phyloP scores from a whole-genome alignment of 805 yeast genomes.

The Blastobotrys peoriensis region DNA sequence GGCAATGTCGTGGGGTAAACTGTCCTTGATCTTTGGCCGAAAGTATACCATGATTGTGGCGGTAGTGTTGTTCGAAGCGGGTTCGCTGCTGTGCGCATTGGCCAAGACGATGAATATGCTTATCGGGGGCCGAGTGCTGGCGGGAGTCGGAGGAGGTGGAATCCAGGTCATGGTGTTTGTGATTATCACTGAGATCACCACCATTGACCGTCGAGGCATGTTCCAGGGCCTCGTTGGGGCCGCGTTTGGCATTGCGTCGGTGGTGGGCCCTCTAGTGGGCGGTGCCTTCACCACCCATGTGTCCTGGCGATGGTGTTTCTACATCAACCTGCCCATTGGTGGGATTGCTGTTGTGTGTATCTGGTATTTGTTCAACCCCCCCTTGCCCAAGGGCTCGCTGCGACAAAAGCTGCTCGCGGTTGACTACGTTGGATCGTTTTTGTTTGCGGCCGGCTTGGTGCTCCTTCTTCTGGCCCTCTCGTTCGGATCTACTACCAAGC shows the following conservation, averaged over 20 bases:
- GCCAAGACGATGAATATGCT: slow-evolving; percentile 52
- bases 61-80: slow-evolving; percentile 51
- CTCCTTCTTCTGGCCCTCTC: slow-evolving; percentile 11
- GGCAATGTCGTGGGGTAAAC: slow-evolving; percentile 54
- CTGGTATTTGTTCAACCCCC: slow-evolving; percentile 41
- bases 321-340: slow-evolving; percentile 61
- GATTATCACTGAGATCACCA: slow-evolving; percentile 51
- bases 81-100: slow-evolving; percentile 53
- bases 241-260: slow-evolving; percentile 26
- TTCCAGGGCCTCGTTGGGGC: slow-evolving; percentile 22
- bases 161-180: slow-evolving; percentile 52
- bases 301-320: slow-evolving; percentile 76
- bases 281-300: slow-evolving; percentile 55
- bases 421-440: slow-evolving; percentile 45
- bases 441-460: slow-evolving; percentile 28
- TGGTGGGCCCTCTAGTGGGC: slow-evolving; percentile 55
- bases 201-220: slow-evolving; percentile 32
- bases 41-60: slow-evolving; percentile 45
- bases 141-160: slow-evolving; percentile 71
- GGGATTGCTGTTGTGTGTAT: slow-evolving; percentile 41
- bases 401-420: slow-evolving; percentile 36
- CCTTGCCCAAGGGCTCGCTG: slow-evolving; percentile 36
- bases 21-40: slow-evolving; percentile 34
- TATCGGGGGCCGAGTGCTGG: slow-evolving; percentile 64
- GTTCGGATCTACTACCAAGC: slow-evolving; percentile 9